Conservation (phyloP, 2,329 filamentous ascomycete genomes). For the Blumeriella jaapii region DNA sequence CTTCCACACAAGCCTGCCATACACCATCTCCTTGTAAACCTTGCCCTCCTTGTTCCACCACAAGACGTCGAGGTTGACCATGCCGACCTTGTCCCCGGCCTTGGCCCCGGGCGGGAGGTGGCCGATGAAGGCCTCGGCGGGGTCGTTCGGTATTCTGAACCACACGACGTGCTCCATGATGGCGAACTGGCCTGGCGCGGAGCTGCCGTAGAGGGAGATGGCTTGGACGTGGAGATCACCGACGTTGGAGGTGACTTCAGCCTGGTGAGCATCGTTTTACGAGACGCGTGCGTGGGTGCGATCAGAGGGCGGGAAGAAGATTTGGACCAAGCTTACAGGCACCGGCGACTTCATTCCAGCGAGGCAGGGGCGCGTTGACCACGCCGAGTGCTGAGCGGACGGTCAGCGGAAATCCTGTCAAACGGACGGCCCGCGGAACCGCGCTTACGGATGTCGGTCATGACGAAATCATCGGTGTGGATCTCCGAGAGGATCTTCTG, state of each 20-base stretch:
- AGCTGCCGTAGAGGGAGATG: neutral
- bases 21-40: neutral
- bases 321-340: too few relatives aligned
- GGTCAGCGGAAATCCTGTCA: too few relatives aligned
- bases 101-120: neutral
- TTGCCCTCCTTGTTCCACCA: neutral
- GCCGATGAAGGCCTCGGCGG: neutral
- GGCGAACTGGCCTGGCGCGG: neutral
- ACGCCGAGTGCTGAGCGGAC: neutral
- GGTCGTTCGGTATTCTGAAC: neutral
- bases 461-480: neutral
- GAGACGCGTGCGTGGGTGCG: too few relatives aligned
- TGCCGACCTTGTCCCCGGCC: neutral
- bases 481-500: neutral
- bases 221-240: neutral
- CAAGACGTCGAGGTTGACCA: neutral
- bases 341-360: neutral
- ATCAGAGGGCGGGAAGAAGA: too few relatives aligned
- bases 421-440: too few relatives aligned
- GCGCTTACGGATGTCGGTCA: neutral
- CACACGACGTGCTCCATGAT: neutral
- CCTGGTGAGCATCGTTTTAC: too few relatives aligned
- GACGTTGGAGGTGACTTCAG: neutral
- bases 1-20: conserved; percentile 17
- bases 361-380: neutral